Evolutionary conservation across 371 early-diverging fungal genomes (phyloP).

Genomic region (Mucor irregularis): DNA sequence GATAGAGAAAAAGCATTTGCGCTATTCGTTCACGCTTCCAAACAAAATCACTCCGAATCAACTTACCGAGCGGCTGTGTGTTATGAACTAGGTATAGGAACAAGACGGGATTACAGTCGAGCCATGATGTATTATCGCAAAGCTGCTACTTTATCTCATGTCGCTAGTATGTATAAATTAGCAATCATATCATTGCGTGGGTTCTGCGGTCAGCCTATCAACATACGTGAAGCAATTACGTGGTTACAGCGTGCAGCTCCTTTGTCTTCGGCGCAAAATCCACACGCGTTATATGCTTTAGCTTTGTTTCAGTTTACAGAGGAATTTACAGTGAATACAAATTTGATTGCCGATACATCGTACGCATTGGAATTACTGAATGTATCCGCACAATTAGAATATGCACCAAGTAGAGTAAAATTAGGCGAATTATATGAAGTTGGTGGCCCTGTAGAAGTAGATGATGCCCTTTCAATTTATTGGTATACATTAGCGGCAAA

Average conservation of each 20-base stretch:
- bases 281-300: constrained; percentile 90
- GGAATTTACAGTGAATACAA: constrained; percentile 58
- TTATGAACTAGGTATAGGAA: constrained; percentile 93
- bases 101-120: constrained; percentile 71
- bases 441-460: constrained; percentile 77
- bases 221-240: constrained; percentile 88
- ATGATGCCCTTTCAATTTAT: constrained; percentile 86
- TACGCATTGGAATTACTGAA: constrained; percentile 87
- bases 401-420: constrained; percentile 87
- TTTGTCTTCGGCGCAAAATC: constrained; percentile 66
- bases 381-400: constrained; percentile 85
- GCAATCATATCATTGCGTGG: constrained; percentile 86
- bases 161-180: constrained; percentile 93
- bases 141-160: constrained; percentile 88
- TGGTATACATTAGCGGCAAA: constrained; percentile 94
- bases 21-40: constrained; percentile 87
- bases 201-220: constrained; percentile 62
- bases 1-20: constrained; percentile 88
- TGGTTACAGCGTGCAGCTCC: constrained; percentile 92
- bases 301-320: constrained; percentile 79
- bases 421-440: constrained; percentile 93
- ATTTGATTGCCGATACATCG: constrained; percentile 68
- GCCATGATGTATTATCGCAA: constrained; percentile 91
- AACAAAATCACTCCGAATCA: constrained; percentile 85
- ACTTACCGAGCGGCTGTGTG: constrained; percentile 93